Evolutionary conservation across 164 flowering plant species (phyloP).

Genomic region (Annona squamosa): DNA sequence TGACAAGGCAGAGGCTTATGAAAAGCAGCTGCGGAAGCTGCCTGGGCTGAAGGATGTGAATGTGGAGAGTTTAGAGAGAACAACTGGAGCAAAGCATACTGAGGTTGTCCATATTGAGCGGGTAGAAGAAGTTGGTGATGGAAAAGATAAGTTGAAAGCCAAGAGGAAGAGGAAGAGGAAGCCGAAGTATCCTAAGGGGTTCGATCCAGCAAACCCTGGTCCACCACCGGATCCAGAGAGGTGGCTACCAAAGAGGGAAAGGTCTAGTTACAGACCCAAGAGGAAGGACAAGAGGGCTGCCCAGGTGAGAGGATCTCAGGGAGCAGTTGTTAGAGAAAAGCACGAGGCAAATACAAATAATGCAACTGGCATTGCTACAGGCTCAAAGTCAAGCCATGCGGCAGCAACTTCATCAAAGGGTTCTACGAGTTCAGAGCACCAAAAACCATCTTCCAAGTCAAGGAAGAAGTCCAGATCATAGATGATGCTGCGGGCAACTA

Average conservation of each 20-base stretch:
- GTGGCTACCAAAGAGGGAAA: conserved; percentile 92
- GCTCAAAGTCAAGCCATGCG: conserved; percentile 44
- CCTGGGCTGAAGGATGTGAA: conserved; percentile 66
- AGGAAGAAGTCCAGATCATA: conserved; percentile 4
- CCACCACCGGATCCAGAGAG: conserved; percentile 97
- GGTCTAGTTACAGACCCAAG: conserved; percentile 88
- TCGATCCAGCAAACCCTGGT: conserved; percentile 91
- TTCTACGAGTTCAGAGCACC: background rate
- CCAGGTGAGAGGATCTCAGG: conserved; percentile 93
- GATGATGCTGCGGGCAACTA: background rate
- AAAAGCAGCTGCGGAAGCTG: conserved; percentile 64
- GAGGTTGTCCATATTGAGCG: conserved; percentile 25
- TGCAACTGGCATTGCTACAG: conserved; percentile 18
- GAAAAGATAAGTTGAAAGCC: conserved; percentile 48
- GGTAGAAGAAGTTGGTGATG: conserved; percentile 35
- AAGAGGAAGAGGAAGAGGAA: conserved; percentile 96
- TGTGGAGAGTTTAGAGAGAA: conserved; percentile 69
- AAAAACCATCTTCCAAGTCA: conserved; percentile 2
- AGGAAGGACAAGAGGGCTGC: conserved; percentile 93
- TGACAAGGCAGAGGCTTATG: conserved; percentile 78
- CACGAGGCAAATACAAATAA: conserved; percentile 29
- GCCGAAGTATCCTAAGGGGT: conserved; percentile 92
- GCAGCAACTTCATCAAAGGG: conserved; percentile 32
- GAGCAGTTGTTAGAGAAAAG: conserved; percentile 76
- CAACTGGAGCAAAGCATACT: conserved; percentile 70